Percentiles rank a stretch among this genome's conserved stretches.
Conservation (phyloP, 2,329 filamentous ascomycete genomes). For the Knufia fluminis region DNA sequence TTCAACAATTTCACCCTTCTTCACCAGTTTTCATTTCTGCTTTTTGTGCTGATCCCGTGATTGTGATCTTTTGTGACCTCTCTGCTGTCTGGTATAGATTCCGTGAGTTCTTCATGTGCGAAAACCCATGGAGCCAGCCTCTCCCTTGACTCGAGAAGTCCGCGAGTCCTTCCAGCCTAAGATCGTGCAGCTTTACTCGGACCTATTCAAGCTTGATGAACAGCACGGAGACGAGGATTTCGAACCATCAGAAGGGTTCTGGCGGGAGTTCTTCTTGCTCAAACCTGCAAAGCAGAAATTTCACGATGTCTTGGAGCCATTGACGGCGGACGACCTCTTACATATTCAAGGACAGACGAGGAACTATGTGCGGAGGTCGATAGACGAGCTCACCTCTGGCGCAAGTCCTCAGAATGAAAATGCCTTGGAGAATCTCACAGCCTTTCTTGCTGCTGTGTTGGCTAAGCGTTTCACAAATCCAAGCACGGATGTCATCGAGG, state of each 20-base stretch:
- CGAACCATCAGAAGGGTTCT: conserved; percentile 76
- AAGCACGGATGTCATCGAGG: conserved; percentile 85
- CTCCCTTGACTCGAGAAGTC: conserved; percentile 85
- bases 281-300: conserved; percentile 66
- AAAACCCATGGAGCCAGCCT: conserved; percentile 52
- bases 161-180: conserved; percentile 91
- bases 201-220: conserved; percentile 55
- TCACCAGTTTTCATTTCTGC: not conserved
- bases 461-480: conserved; percentile 90
- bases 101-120: not conserved
- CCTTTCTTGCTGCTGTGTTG: conserved; percentile 73
- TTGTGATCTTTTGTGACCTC: too few relatives aligned
- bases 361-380: conserved; percentile 66
- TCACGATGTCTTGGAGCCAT: conserved; percentile 56
- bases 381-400: conserved; percentile 56
- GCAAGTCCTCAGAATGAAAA: conserved; percentile 59
- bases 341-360: conserved; percentile 65
- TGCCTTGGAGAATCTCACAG: conserved; percentile 85
- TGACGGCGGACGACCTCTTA: conserved; percentile 66
- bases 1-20: conserved; percentile 1
- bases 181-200: conserved; percentile 80
- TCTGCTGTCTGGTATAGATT: too few relatives aligned
- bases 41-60: too few relatives aligned
- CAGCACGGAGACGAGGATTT: conserved; percentile 46
- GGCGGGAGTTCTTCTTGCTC: conserved; percentile 89